A percentile compares a stretch with the other conserved stretches of the same genome.
These are phyloP conservation scores for Aureobasidium sp. DNA, from an alignment of 2,329 filamentous ascomycete genomes.

Conservation along the genomic window DNA sequence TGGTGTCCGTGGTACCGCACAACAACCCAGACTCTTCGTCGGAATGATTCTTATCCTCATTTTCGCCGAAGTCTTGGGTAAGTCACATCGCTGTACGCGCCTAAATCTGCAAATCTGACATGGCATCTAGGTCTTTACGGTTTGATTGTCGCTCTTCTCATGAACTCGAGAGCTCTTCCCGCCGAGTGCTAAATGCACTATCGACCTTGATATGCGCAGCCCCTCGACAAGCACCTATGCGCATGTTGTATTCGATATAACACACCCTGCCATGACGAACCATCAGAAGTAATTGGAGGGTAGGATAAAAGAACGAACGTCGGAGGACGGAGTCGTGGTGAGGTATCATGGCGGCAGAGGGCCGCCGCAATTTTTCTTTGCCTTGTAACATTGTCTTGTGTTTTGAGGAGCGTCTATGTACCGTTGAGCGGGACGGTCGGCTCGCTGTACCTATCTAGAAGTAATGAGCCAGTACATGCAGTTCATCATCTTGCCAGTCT, in stretches of 20 bases:
- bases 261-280: neutral
- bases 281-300: conserved; percentile 2
- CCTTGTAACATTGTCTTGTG: conserved; percentile 16
- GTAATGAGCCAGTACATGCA: conserved; percentile 16
- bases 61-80: conserved; percentile 98
- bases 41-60: conserved; percentile 99
- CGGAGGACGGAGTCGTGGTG: neutral
- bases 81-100: conserved; percentile 29
- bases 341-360: conserved; percentile 3
- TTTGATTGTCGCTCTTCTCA: conserved; percentile 95
- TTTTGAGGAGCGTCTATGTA: conserved; percentile 13
- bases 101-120: neutral
- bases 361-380: conserved; percentile 5
- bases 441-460: conserved; percentile 14
- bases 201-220: conserved; percentile 10
- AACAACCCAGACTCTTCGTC: conserved; percentile 81
- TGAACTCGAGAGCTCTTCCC: conserved; percentile 89
- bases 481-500: neutral
- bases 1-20: conserved; percentile 78
- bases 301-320: conserved; percentile 4
- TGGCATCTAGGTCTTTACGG: conserved; percentile 77
- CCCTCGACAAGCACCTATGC: conserved; percentile 2
- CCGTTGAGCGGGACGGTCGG: conserved; percentile 12
- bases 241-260: conserved; percentile 1
- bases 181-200: conserved; percentile 44